Conservation (phyloP, 805 yeast genomes). For the Candida railenensis region DNA sequence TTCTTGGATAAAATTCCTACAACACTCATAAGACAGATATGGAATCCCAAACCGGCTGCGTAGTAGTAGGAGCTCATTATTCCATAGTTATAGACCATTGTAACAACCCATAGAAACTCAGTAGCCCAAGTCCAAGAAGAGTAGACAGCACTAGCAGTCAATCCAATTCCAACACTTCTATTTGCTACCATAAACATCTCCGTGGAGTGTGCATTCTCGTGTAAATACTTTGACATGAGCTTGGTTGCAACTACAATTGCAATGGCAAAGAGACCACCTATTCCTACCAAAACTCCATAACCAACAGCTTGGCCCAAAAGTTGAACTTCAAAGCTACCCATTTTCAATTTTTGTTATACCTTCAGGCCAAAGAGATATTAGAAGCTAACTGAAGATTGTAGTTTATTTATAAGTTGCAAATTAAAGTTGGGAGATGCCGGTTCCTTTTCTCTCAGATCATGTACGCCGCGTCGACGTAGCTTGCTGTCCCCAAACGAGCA, state of each 20-base stretch:
- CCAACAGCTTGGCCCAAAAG: slow-evolving; percentile 26
- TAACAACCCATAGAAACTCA: slow-evolving; percentile 22
- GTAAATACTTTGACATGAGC: slow-evolving; percentile 19
- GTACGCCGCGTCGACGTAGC: too few relatives aligned
- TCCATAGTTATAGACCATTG: slow-evolving; percentile 27
- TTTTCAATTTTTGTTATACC: not conserved
- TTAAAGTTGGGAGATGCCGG: too few relatives aligned
- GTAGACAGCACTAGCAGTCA: slow-evolving; percentile 23
- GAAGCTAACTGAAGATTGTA: too few relatives aligned
- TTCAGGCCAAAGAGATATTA: too few relatives aligned
- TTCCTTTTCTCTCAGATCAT: too few relatives aligned
- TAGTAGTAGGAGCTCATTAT: slow-evolving; percentile 22
- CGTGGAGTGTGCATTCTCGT: slow-evolving; percentile 24
- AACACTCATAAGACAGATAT: slow-evolving; percentile 23
- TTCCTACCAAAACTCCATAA: slow-evolving; percentile 30
- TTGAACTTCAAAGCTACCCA: slow-evolving; percentile 8
- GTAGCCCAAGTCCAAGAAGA: slow-evolving; percentile 30
- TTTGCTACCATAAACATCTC: slow-evolving; percentile 28
- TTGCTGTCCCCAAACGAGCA: too few relatives aligned
- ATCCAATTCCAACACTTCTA: slow-evolving; percentile 19
- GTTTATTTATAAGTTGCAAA: too few relatives aligned
- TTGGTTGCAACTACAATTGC: slow-evolving; percentile 26
- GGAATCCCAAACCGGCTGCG: slow-evolving; percentile 27
- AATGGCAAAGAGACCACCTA: slow-evolving; percentile 29
- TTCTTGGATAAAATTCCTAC: slow-evolving; percentile 27